Base-by-base conservation (phyloP, 768 basidiomycete species). In the Kockovaella imperatae region DNA sequence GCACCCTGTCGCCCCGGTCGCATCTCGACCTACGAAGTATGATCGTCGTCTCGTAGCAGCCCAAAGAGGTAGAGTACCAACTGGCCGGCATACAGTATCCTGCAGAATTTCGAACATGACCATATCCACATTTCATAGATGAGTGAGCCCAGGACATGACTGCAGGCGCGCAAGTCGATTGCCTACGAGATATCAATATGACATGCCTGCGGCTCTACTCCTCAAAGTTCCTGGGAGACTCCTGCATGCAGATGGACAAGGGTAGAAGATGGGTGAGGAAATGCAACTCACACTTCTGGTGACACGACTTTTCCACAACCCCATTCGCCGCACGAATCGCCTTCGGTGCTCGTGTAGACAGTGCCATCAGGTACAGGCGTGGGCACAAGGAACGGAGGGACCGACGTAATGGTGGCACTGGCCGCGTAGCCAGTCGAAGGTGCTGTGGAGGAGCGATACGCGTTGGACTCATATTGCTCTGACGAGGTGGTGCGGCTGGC, bases 21-120 rank as follows among this genome's bases (percentile, higher is more conserved):
- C 1, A 29, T 1, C 15, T 8, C 18, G 35, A 59, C 51, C 11
- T n/a, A 56, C 52, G 36, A 42, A 54, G 40, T 24, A 61, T 53
- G 49, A 61, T 61, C n/a, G 53, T 61, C 3, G 53, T 61, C 50
- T 61, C 59, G 31, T 49, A 61, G 36, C 59, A 61, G 11, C 59
- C 56, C 34, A 48, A 29, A 7, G 53, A 47, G 4, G 48, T 45
- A 17, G 49, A 21, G 43, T 50, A 61, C 59, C 59, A 61, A 10
- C 26, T 48, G 6, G 42, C 34, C n/a, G 47, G 35, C 15, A 44
- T 29, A 38, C 56, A 61, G 24, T 49, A 50, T 1, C 59, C 59
- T 4, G 23, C 21, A 7, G 20, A 21, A 36, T 47, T 49, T 17
- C 42, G 31, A 5, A 38, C 31, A 26, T 56, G 43, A 10, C 56